Evolutionary conservation across 192 early-diverging fungal species (phyloP).

Genomic region (Oehlia diaphana): DNA sequence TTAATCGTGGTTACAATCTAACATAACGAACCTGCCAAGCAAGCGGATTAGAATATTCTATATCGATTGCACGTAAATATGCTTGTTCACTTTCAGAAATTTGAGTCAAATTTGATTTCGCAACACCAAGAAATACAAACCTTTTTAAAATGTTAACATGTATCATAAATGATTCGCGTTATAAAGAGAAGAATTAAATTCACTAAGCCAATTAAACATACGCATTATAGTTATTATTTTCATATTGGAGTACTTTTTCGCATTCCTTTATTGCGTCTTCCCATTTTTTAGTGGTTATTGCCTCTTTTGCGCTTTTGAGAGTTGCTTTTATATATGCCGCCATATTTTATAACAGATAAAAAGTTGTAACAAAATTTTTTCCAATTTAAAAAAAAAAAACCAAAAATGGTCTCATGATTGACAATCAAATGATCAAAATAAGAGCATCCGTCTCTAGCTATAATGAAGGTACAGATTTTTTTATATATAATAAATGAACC

Average conservation of each 20-base stretch:
- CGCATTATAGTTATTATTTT: slow-evolving; percentile 57
- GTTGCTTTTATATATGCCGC: slow-evolving; percentile 35
- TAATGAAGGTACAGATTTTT: too few species aligned
- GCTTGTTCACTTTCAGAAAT: slow-evolving; percentile 55
- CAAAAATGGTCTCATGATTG: too few species aligned
- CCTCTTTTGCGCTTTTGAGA: slow-evolving; percentile 54
- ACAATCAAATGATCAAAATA: too few species aligned
- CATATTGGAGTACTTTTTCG: slow-evolving; percentile 47
- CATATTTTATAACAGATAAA: slow-evolving; percentile 15
- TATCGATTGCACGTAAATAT: slow-evolving; percentile 60
- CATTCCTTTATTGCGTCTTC: slow-evolving; percentile 54
- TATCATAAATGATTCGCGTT: background rate
- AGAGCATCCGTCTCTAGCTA: too few species aligned
- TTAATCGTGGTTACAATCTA: background rate
- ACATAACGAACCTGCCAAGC: slow-evolving; percentile 60
- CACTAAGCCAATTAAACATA: slow-evolving; percentile 30
- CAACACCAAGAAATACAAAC: slow-evolving; percentile 65
- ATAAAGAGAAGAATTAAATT: background rate
- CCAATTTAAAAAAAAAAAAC: too few species aligned
- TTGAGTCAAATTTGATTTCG: slow-evolving; percentile 60
- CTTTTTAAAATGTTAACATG: slow-evolving; percentile 31
- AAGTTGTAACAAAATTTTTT: background rate
- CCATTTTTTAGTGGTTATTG: slow-evolving; percentile 46
- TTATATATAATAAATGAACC: too few species aligned
- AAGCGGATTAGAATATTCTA: slow-evolving; percentile 54